Conservation (phyloP, 805 yeast species). For the Candida koratica region DNA sequence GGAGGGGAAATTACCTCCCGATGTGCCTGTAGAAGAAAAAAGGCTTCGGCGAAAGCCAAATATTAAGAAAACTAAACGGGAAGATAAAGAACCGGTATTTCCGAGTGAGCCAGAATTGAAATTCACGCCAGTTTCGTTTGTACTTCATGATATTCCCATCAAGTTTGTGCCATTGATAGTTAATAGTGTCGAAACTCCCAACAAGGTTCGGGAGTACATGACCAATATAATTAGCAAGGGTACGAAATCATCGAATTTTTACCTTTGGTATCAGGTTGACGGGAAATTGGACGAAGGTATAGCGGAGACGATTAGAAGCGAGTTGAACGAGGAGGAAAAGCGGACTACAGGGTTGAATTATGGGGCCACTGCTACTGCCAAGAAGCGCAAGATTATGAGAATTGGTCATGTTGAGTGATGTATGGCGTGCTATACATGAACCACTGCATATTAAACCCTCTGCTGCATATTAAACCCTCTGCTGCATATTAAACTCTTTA, state of each 20-base stretch:
- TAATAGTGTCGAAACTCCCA: conserved; percentile 59
- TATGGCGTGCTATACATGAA: no score
- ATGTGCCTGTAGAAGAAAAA: conserved; percentile 24
- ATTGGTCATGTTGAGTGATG: neutral
- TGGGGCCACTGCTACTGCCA: conserved; percentile 18
- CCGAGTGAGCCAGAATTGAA: conserved; percentile 44
- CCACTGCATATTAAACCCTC: no score
- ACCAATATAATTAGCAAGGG: conserved; percentile 56
- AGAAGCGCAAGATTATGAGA: conserved; percentile 28
- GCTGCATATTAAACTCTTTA: neutral
- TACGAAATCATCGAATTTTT: conserved; percentile 52
- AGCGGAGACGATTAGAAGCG: conserved; percentile 61
- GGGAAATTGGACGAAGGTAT: conserved; percentile 64
- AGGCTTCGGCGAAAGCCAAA: conserved; percentile 16
- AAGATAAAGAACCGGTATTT: conserved; percentile 20
- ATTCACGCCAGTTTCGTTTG: conserved; percentile 63
- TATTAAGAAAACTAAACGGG: conserved; percentile 17
- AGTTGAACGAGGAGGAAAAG: conserved; percentile 52
- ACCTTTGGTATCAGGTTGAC: conserved; percentile 82
- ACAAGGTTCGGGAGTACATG: conserved; percentile 61
- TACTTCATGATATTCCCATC: conserved; percentile 59
- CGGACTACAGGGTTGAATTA: conserved; percentile 32
- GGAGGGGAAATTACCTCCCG: conserved; percentile 15
- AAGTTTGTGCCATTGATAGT: conserved; percentile 60
- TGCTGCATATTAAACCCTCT: no score